A percentile compares a stretch with the other conserved stretches of the same genome.
phyloP scores from a whole-genome alignment of 2,329 filamentous ascomycete species.

The Hypoxylon sp. region DNA sequence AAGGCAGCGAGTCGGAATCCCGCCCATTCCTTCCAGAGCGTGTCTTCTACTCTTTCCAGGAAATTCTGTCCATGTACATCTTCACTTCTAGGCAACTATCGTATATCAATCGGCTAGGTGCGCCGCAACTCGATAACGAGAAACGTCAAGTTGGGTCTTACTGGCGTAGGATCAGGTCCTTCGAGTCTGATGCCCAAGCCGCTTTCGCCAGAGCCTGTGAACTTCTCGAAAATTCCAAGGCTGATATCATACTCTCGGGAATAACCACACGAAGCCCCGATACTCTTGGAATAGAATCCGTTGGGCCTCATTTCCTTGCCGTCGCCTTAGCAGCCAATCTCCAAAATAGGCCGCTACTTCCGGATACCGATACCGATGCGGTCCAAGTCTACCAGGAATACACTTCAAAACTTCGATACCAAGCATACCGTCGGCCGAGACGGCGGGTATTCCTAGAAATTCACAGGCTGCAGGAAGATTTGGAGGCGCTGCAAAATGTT shows the following conservation, averaged over 20 bases:
- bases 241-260: conserved; percentile 15
- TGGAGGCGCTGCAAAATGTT: conserved; percentile 12
- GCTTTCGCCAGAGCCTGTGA: conserved; percentile 7
- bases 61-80: conserved; percentile 10
- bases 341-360: conserved; percentile 9
- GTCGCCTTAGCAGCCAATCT: conserved; percentile 8
- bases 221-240: conserved; percentile 11
- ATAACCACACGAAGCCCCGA: conserved; percentile 1
- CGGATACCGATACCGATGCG: conserved; percentile 10
- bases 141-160: background rate
- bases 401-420: conserved; percentile 10
- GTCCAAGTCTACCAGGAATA: conserved; percentile 10
- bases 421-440: conserved; percentile 17
- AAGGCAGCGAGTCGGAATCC: conserved; percentile 4
- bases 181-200: conserved; percentile 8
- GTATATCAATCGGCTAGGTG: conserved; percentile 6
- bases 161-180: conserved; percentile 10
- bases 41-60: conserved; percentile 18
- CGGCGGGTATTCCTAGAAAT: conserved; percentile 17
- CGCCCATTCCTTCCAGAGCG: conserved; percentile 7
- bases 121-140: background rate
- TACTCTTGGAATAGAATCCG: conserved; percentile 17
- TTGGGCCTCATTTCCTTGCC: conserved; percentile 13
- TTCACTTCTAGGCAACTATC: conserved; percentile 10
- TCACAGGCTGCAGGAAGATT: conserved; percentile 13